These are phyloP conservation scores for Xanthoparmelia taractica DNA, from an alignment of 495 filamentous ascomycete genomes.

Conservation along the genomic window DNA sequence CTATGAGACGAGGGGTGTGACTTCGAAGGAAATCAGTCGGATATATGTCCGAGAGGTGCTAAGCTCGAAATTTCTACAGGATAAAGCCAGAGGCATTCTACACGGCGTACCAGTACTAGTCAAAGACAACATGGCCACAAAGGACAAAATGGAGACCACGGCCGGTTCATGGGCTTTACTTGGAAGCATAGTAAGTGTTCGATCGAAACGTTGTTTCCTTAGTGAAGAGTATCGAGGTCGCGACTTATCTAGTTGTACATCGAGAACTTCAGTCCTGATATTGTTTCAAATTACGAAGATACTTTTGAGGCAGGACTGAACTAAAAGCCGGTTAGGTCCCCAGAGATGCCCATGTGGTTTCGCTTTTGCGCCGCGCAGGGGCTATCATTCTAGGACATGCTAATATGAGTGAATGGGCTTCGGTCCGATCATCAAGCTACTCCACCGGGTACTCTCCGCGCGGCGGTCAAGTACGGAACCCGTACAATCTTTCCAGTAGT, in stretches of 20 bases:
- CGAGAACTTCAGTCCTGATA: background rate
- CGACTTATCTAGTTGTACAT: background rate
- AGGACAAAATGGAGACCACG: conserved; percentile 51
- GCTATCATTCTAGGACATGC: conserved; percentile 40
- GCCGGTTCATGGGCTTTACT: conserved; percentile 36
- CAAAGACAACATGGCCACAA: conserved; percentile 55
- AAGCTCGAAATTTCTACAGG: conserved; percentile 12
- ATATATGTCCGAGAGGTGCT: background rate
- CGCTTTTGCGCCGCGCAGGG: conserved; percentile 34
- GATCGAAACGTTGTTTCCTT: background rate
- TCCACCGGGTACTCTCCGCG: conserved; percentile 37
- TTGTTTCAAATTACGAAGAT: background rate
- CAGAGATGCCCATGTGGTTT: conserved; percentile 29
- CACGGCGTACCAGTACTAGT: conserved; percentile 56
- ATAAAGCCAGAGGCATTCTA: conserved; percentile 38
- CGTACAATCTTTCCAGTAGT: conserved; percentile 23
- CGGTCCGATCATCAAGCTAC: conserved; percentile 28
- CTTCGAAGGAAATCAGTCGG: background rate
- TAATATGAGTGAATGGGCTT: conserved; percentile 37
- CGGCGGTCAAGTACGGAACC: conserved; percentile 33
- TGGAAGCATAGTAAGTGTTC: conserved; percentile 21
- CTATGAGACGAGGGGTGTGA: background rate
- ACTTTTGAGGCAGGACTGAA: background rate
- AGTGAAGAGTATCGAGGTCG: background rate
- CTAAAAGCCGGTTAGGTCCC: background rate